phyloP scores from a whole-genome alignment of 768 basidiomycete genomes.

The Boletus rubescentipes region DNA sequence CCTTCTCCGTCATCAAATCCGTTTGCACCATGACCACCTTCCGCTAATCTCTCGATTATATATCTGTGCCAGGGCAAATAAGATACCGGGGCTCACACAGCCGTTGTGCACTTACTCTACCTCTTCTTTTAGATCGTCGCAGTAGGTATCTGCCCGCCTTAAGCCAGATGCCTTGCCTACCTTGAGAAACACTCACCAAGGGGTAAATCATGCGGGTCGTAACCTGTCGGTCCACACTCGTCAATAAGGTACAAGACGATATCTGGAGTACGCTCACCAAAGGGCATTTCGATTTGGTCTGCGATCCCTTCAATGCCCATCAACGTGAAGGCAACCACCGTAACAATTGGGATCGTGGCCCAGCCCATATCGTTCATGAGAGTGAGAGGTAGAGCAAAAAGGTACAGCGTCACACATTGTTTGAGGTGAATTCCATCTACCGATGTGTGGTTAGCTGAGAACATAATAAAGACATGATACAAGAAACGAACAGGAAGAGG shows the following conservation, averaged over 20 bases:
- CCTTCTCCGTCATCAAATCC: constrained; percentile 83
- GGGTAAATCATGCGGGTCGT: constrained; percentile 69
- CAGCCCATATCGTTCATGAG: constrained; percentile 81
- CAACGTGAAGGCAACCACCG: constrained; percentile 84
- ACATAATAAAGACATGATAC: not conserved
- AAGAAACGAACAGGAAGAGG: constrained; percentile 58
- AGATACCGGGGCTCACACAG: constrained; percentile 5
- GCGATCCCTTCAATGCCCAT: constrained; percentile 97
- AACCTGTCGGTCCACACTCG: constrained; percentile 37
- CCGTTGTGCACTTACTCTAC: constrained; percentile 56
- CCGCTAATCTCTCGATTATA: constrained; percentile 66
- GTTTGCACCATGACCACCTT: constrained; percentile 68
- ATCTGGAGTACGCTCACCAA: constrained; percentile 50
- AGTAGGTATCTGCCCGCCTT: constrained; percentile 64
- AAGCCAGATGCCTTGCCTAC: not conserved
- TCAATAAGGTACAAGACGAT: not conserved
- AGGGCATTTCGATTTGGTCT: constrained; percentile 93
- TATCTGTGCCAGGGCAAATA: constrained; percentile 43
- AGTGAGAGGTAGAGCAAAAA: constrained; percentile 87
- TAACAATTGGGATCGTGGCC: constrained; percentile 82
- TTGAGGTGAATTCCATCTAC: constrained; percentile 88
- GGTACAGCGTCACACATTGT: constrained; percentile 91
- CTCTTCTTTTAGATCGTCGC: constrained; percentile 84
- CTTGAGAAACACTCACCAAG: constrained; percentile 51
- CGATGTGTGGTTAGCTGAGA: constrained; percentile 12